These are phyloP conservation scores for Nepenthes alata DNA, from an alignment of 179 eudicot species.

Conservation along the genomic window DNA sequence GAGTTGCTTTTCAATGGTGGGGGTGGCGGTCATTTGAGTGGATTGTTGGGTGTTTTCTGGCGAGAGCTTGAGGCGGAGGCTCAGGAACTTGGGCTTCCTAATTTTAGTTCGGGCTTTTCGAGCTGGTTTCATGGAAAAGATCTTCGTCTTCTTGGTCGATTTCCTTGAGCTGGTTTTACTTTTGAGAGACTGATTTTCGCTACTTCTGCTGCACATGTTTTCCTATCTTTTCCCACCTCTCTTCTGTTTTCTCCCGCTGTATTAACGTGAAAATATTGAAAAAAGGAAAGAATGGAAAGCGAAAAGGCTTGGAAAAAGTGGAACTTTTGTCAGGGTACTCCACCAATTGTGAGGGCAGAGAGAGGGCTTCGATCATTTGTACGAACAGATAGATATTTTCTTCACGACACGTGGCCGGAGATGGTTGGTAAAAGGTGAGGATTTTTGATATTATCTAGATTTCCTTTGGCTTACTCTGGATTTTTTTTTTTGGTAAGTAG, in stretches of 20 bases:
- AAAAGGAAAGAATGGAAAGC: background rate
- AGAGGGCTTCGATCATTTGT: background rate
- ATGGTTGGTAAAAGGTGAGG: conserved; percentile 10
- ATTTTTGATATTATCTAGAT: conserved; percentile 14
- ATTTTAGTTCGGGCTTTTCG: conserved; percentile 17
- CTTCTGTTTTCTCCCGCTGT: background rate
- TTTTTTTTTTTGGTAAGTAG: too few species aligned
- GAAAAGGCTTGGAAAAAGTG: conserved; percentile 12
- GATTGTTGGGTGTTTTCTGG: conserved; percentile 12
- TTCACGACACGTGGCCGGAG: conserved; percentile 10
- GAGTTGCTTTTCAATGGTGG: conserved; percentile 10
- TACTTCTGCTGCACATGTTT: background rate
- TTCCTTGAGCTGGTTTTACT: background rate
- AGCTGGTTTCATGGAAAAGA: background rate
- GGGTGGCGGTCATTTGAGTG: conserved; percentile 5
- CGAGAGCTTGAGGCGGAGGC: conserved; percentile 30
- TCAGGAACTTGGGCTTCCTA: conserved; percentile 34
- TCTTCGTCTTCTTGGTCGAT: conserved; percentile 2
- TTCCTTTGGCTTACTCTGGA: conserved; percentile 10
- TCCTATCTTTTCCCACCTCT: background rate
- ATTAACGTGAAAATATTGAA: background rate
- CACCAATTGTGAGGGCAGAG: background rate
- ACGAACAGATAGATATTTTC: conserved; percentile 6
- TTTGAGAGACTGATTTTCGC: background rate
- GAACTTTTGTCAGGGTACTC: conserved; percentile 1